phyloP scores from a whole-genome alignment of 2,329 filamentous ascomycete genomes.

The Arthrinium puccinioides region DNA sequence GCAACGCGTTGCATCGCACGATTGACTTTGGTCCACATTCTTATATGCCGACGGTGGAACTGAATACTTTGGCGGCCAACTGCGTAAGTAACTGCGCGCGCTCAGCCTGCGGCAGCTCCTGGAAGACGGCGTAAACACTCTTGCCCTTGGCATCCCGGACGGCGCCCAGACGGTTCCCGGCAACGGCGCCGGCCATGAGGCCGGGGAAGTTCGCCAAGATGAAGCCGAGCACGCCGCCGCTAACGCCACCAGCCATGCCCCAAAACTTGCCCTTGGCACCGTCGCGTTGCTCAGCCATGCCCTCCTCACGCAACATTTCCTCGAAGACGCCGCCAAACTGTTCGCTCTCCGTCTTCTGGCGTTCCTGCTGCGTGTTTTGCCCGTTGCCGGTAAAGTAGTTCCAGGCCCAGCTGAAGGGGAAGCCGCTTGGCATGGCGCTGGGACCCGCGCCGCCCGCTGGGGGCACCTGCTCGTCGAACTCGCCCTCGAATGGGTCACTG shows the following conservation, averaged over 20 bases:
- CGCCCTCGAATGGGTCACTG: constrained; percentile 39
- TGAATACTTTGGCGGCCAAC: constrained; percentile 80
- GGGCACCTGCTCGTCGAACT: constrained; percentile 29
- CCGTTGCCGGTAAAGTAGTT: constrained; percentile 46
- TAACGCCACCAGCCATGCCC: constrained; percentile 76
- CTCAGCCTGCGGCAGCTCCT: constrained; percentile 76
- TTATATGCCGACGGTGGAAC: constrained; percentile 58
- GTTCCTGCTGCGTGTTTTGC: constrained; percentile 27
- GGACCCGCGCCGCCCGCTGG: constrained; percentile 34
- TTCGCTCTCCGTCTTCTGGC: constrained; percentile 56
- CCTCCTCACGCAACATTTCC: constrained; percentile 82
- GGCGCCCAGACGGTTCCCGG: constrained; percentile 85
- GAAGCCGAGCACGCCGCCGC: constrained; percentile 86
- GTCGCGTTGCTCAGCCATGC: constrained; percentile 66
- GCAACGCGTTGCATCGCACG: too few relatives aligned
- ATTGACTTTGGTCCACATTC: too few relatives aligned
- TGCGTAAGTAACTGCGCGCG: constrained; percentile 75
- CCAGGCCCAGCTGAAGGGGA: constrained; percentile 72
- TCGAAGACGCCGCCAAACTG: constrained; percentile 89
- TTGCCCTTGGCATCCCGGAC: constrained; percentile 87
- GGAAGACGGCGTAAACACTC: constrained; percentile 89
- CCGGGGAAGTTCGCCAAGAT: constrained; percentile 92
- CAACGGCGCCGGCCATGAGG: constrained; percentile 80
- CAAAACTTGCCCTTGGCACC: constrained; percentile 62
- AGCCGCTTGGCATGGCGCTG: constrained; percentile 22